These are phyloP conservation scores for Ananas comosus DNA, from an alignment of 176 grass and related monocot species.

Conservation along the genomic window DNA sequence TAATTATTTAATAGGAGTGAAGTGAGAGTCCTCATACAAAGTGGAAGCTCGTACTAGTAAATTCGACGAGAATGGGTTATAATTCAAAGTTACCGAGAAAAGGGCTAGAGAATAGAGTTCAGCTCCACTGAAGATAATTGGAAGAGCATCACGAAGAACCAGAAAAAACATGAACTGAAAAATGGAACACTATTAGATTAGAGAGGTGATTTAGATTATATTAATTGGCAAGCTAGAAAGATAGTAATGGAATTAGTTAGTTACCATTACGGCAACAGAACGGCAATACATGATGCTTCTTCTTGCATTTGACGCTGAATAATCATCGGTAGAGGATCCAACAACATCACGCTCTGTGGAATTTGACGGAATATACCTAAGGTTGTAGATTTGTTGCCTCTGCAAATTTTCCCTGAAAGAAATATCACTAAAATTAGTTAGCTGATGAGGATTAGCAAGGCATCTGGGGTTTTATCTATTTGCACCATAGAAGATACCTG, in stretches of 20 bases:
- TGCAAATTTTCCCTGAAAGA: conserved; percentile 25
- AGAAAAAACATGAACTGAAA: conserved; percentile 50
- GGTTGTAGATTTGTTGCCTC: conserved; percentile 14
- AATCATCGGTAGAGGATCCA: conserved; percentile 24
- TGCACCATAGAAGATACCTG: conserved; percentile 23
- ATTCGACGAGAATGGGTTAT: background rate
- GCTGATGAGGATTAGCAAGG: background rate
- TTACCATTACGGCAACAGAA: conserved; percentile 47
- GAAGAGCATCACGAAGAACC: conserved; percentile 40
- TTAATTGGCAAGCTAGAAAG: background rate
- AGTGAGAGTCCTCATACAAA: background rate
- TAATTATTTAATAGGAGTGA: conserved; percentile 7
- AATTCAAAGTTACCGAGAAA: conserved; percentile 35
- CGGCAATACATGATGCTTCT: conserved; percentile 38
- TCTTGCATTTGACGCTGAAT: conserved; percentile 10
- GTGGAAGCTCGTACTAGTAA: background rate
- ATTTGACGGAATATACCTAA: conserved; percentile 32
- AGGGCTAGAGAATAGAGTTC: conserved; percentile 31
- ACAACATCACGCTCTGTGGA: conserved; percentile 6
- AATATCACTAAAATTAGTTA: background rate
- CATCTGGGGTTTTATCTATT: background rate
- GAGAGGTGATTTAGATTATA: background rate
- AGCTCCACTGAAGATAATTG: conserved; percentile 24
- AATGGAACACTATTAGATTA: background rate
- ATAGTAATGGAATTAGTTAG: background rate